phyloP scores from a whole-genome alignment of 1,139 yeast species.

The Candida sojae region DNA sequence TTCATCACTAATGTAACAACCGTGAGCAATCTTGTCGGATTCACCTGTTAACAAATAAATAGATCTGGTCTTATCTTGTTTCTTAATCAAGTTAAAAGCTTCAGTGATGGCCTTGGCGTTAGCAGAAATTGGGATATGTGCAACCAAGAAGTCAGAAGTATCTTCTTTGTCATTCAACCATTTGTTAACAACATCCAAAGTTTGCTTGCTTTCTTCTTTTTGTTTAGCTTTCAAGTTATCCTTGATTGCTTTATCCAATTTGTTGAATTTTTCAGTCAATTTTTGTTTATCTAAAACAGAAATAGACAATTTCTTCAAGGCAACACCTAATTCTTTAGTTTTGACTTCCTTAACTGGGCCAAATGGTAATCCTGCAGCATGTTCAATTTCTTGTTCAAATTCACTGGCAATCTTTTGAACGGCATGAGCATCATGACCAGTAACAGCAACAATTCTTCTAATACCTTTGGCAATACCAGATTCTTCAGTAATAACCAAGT shows the following conservation, averaged over 20 bases:
- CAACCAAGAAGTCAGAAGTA: constrained; percentile 58
- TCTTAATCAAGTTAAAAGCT: constrained; percentile 82
- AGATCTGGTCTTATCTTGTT: constrained; percentile 72
- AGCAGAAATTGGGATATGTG: constrained; percentile 69
- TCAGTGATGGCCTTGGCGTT: constrained; percentile 95
- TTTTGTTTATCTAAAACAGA: constrained; percentile 80
- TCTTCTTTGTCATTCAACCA: constrained; percentile 56
- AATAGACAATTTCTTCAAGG: constrained; percentile 77
- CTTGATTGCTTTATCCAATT: constrained; percentile 81
- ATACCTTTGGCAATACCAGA: constrained; percentile 98
- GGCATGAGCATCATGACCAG: constrained; percentile 86
- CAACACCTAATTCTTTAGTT: constrained; percentile 82
- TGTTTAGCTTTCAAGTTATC: constrained; percentile 86
- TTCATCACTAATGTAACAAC: constrained; percentile 79
- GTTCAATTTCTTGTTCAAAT: constrained; percentile 60
- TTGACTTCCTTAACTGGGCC: constrained; percentile 75
- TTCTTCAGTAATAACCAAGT: constrained; percentile 87
- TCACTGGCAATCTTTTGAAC: constrained; percentile 83
- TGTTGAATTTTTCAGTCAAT: constrained; percentile 71
- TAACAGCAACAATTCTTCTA: constrained; percentile 95
- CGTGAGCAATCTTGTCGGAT: constrained; percentile 86
- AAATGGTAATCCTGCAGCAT: constrained; percentile 58
- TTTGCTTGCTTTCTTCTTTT: constrained; percentile 83
- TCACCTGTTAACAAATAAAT: constrained; percentile 83
- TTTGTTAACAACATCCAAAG: constrained; percentile 74